phyloP scores from a whole-genome alignment of 176 grass and related monocot species.

The Aegilops sharonensis region DNA sequence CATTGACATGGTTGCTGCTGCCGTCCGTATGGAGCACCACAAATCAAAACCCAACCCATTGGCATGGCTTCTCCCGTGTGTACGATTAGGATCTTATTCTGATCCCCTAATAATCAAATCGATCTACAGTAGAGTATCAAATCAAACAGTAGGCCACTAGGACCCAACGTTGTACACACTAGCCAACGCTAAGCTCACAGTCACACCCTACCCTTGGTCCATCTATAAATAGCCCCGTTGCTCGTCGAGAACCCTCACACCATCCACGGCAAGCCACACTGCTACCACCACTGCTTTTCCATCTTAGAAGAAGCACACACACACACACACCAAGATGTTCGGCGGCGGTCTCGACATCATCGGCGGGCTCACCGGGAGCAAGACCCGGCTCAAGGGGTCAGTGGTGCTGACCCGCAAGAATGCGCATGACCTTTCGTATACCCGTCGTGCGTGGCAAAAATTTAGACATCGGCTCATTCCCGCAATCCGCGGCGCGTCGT shows the following conservation, averaged over 20 bases:
- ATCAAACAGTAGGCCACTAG: too few relatives aligned
- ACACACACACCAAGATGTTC: background rate
- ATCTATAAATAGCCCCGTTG: background rate
- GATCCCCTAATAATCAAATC: background rate
- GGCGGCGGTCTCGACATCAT: background rate
- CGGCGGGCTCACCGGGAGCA: background rate
- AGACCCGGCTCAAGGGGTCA: constrained; percentile 20
- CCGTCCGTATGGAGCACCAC: too few relatives aligned
- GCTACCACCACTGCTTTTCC: background rate
- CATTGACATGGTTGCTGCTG: too few relatives aligned
- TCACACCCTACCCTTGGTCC: background rate
- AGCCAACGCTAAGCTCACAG: too few relatives aligned
- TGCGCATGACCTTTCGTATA: too few relatives aligned
- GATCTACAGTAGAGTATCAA: background rate
- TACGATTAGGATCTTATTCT: background rate
- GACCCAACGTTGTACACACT: too few relatives aligned
- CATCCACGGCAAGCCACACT: background rate
- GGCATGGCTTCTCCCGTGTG: too few relatives aligned
- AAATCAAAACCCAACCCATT: too few relatives aligned
- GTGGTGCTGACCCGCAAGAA: constrained; percentile 49
- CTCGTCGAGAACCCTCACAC: background rate
- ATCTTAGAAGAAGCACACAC: background rate
- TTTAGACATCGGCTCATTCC: too few relatives aligned
- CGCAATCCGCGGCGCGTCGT: too few relatives aligned
- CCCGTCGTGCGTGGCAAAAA: too few relatives aligned